phyloP scores from a whole-genome alignment of 306 rosid genomes.

The Crataegus laevigata region DNA sequence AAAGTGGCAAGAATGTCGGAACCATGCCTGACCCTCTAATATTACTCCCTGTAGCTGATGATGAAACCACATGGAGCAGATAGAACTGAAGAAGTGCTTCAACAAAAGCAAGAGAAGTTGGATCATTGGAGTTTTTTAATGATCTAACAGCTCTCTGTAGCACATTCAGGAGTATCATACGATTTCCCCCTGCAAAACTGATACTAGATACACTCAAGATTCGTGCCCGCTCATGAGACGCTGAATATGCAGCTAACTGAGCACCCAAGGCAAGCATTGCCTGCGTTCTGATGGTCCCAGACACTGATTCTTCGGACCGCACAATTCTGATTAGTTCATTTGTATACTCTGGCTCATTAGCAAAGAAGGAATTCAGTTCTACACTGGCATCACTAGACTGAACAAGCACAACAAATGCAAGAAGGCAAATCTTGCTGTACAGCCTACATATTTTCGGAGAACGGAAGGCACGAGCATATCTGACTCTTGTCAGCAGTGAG shows the following conservation, averaged over 20 bases:
- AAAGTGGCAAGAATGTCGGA: slow-evolving; percentile 89
- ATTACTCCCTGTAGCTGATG: slow-evolving; percentile 85
- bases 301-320: slow-evolving; percentile 77
- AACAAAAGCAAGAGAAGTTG: slow-evolving; percentile 83
- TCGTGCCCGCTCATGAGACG: slow-evolving; percentile 91
- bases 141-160: slow-evolving; percentile 86
- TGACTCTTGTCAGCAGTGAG: slow-evolving; percentile 75
- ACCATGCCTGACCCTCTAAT: slow-evolving; percentile 97
- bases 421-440: slow-evolving; percentile 83
- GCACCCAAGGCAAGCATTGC: slow-evolving; percentile 99
- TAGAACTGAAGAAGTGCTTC: slow-evolving; percentile 98
- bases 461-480: slow-evolving; percentile 87
- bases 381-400: slow-evolving; percentile 93
- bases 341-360: slow-evolving; percentile 92
- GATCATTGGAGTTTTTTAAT: slow-evolving; percentile 73
- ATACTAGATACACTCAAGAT: slow-evolving; percentile 84
- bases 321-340: slow-evolving; percentile 88
- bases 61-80: slow-evolving; percentile 89
- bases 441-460: slow-evolving; percentile 76
- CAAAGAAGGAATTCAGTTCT: slow-evolving; percentile 85
- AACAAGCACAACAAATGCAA: slow-evolving; percentile 84
- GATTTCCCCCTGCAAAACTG: slow-evolving; percentile 92
- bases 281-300: slow-evolving; percentile 83
- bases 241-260: slow-evolving; percentile 90
- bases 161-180: slow-evolving; percentile 87